phyloP scores from a whole-genome alignment of 306 rosid species.

The Vicia villosa region DNA sequence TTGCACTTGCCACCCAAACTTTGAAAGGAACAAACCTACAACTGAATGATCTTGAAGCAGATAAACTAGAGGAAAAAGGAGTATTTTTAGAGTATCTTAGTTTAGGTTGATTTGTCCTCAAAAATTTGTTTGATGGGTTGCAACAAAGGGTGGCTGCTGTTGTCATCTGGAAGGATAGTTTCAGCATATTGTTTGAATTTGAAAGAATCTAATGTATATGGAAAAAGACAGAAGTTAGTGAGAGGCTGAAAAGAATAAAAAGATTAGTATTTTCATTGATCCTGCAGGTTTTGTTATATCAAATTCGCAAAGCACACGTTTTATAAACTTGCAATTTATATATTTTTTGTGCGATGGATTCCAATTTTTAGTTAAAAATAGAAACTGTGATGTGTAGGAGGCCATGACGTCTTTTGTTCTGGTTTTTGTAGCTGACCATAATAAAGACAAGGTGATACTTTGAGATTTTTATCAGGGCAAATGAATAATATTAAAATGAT shows the following conservation, averaged over 20 bases:
- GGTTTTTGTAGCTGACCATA: neutral
- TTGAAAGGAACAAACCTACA: conserved; percentile 36
- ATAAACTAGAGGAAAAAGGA: conserved; percentile 26
- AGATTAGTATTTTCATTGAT: neutral
- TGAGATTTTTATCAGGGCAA: no score
- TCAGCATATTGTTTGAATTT: neutral
- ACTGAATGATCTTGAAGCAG: conserved; percentile 41
- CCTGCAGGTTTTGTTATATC: neutral
- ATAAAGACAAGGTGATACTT: no score
- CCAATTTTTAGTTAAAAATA: neutral
- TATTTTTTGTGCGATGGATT: no score
- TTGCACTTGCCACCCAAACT: conserved; percentile 41
- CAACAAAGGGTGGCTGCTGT: conserved; percentile 15
- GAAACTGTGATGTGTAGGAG: neutral
- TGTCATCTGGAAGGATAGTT: conserved; percentile 38
- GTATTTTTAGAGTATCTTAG: conserved; percentile 40
- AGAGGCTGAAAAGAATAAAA: neutral
- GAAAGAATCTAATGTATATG: neutral
- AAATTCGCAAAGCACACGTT: neutral
- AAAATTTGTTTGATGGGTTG: conserved; percentile 36
- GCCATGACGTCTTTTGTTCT: neutral
- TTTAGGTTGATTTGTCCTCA: neutral
- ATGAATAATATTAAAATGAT: no score
- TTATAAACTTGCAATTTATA: neutral
- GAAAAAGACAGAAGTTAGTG: neutral